Evolutionary conservation across 345 rosid species (phyloP).

Genomic region (Jatropha curcas): DNA sequence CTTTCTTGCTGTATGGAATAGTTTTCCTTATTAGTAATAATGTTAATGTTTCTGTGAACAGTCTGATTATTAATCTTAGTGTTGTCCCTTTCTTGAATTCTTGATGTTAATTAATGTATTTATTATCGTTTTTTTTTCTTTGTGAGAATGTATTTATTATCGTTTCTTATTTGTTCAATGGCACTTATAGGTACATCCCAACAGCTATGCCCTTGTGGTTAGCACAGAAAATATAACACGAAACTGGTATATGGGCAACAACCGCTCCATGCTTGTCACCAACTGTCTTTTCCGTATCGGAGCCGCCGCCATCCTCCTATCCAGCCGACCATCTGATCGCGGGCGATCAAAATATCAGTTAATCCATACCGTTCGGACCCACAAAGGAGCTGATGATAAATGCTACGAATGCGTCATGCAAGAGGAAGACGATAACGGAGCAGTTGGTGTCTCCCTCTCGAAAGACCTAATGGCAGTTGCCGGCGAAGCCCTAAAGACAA

Average conservation of each 20-base stretch:
- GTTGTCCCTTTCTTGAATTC: no score
- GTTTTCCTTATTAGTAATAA: no score
- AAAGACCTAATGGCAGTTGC: constrained; percentile 27
- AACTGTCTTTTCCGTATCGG: constrained; percentile 33
- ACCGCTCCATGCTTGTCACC: constrained; percentile 28
- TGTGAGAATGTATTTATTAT: no score
- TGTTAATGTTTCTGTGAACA: no score
- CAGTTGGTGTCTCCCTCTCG: constrained; percentile 15
- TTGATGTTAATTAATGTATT: no score
- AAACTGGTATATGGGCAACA: constrained; percentile 27
- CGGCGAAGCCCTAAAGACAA: constrained; percentile 22
- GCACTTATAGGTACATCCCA: constrained; percentile 26
- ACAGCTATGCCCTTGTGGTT: constrained; percentile 29
- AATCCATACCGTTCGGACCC: constrained; percentile 18
- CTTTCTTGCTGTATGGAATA: no score
- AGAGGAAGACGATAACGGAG: neutral
- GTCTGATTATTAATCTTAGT: no score
- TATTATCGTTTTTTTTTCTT: no score
- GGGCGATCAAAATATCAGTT: constrained; percentile 28
- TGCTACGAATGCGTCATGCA: constrained; percentile 23
- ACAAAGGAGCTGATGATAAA: constrained; percentile 26
- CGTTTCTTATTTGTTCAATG: no score
- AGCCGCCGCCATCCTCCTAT: constrained; percentile 27
- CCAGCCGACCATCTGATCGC: constrained; percentile 21
- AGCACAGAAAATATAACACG: constrained; percentile 28